Conservation (phyloP, 1,284 basidiomycete genomes). For the Naganishia liquefaciens region DNA sequence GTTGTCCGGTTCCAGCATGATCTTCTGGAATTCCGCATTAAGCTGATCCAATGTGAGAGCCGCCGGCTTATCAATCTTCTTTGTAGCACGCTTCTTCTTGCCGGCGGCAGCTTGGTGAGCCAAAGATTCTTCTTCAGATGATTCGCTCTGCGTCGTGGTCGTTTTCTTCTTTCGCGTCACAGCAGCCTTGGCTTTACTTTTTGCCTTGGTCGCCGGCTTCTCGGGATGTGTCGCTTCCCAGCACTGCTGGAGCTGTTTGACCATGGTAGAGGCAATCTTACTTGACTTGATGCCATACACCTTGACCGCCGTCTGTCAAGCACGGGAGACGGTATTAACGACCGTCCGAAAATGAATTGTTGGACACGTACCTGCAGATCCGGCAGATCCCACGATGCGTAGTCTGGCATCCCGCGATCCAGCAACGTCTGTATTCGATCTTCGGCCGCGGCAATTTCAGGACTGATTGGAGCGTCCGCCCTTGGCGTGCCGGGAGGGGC, state of each 20-base stretch:
- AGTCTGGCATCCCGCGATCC: conserved; percentile 47
- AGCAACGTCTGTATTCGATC: conserved; percentile 36
- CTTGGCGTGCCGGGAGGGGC: too few species aligned
- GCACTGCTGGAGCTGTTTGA: conserved; percentile 44
- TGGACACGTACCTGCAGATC: conserved; percentile 44
- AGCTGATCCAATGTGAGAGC: conserved; percentile 24
- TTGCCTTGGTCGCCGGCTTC: conserved; percentile 6
- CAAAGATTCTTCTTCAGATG: conserved; percentile 37
- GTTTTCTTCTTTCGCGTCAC: conserved; percentile 13
- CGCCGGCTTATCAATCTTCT: conserved; percentile 30
- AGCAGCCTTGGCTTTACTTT: conserved; percentile 25
- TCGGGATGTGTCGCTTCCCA: conserved; percentile 48
- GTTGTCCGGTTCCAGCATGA: conserved; percentile 40
- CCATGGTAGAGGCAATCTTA: conserved; percentile 39
- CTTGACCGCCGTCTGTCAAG: conserved; percentile 29
- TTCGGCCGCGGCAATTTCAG: neutral
- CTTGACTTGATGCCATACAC: conserved; percentile 45
- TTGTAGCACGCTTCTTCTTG: conserved; percentile 32
- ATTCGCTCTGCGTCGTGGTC: conserved; percentile 25
- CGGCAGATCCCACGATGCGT: conserved; percentile 41
- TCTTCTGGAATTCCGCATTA: conserved; percentile 33
- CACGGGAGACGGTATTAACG: neutral
- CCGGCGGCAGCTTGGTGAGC: conserved; percentile 17
- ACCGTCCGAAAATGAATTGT: neutral
- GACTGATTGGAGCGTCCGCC: conserved; percentile 21